Evolutionary conservation across 2,329 filamentous ascomycete species (phyloP), one percentile per base, ranked within the genome.

Genomic region (Pestalotiopsis sp.): DNA sequence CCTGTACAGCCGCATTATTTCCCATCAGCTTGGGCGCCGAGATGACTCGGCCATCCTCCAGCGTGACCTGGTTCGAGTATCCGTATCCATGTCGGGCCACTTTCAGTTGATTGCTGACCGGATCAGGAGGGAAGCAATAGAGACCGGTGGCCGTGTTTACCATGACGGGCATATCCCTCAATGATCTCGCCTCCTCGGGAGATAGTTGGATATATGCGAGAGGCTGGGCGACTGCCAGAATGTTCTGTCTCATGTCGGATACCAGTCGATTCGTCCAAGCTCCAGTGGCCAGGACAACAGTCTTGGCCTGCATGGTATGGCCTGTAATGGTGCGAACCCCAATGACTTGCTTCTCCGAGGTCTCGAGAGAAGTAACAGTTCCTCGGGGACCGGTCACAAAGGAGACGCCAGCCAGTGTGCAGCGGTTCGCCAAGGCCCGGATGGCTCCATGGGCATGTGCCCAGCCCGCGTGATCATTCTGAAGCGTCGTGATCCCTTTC

Each of bases 191-290:
- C 77, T 93, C 91, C 2, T 84, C 82, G 4, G 83, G 76, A 0
- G 86, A 87, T 65, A 93, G 84, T 67, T 85, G 82, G 70, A 92
- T 83, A 79, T 92, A 93, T 0, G 87, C 88, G 14, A 93, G 79
- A 0, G 86, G 84, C 72, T 93, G 91, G 0, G 90, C 91, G 0
- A 90, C 91, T 0, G 90, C 87, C 66, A 87, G 85, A 27, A 86
- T 87, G 14, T 89, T 84, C 58, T 90, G 90, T 31, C 86, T 83
- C 1, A 93, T 81, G 73, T 91, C 88, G 57, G 56, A 6, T 58
- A 93, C 14, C 0, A 80, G 62, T 1, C 73, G 64, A 14, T 78
- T 79, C 14, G 90, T 90, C 91, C 91, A 93, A 2, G 91, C 91
- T 11, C 92, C 92, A 1, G 90, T 87, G 1, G 91, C 89, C 3